phyloP scores from a whole-genome alignment of 345 rosid species.

The Hibiscus syriacus region DNA sequence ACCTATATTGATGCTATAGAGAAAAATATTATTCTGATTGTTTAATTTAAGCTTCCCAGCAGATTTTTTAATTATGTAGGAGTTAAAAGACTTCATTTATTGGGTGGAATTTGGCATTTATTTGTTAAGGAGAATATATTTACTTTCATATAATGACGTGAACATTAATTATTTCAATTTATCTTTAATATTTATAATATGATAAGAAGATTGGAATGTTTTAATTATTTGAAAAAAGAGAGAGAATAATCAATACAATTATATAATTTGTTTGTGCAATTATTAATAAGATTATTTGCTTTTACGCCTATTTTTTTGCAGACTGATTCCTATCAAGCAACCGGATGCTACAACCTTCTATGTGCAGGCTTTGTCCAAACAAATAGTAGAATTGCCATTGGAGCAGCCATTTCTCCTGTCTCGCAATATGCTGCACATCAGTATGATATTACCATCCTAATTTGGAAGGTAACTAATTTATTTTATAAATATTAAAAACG shows the following conservation, averaged over 20 bases:
- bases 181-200: too few species aligned
- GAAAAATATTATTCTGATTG: too few species aligned
- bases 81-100: not conserved
- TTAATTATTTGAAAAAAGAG: too few species aligned
- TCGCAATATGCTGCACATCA: constrained; percentile 56
- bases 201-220: too few species aligned
- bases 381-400: constrained; percentile 85
- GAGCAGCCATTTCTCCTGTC: constrained; percentile 95
- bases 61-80: not conserved
- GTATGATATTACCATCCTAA: constrained; percentile 79
- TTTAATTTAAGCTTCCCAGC: not conserved
- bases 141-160: not conserved
- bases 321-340: constrained; percentile 97
- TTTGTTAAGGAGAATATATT: not conserved
- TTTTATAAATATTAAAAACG: not conserved
- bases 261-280: not conserved
- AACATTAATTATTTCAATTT: too few species aligned
- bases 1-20: not conserved
- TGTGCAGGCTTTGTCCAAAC: constrained; percentile 95
- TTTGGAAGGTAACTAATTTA: constrained; percentile 69
- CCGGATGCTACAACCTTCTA: constrained; percentile 94
- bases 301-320: constrained; percentile 21
- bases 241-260: not conserved
- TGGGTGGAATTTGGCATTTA: constrained; percentile 5
- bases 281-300: not conserved